phyloP scores from a whole-genome alignment of 345 rosid genomes.

The Camelina hispida region DNA sequence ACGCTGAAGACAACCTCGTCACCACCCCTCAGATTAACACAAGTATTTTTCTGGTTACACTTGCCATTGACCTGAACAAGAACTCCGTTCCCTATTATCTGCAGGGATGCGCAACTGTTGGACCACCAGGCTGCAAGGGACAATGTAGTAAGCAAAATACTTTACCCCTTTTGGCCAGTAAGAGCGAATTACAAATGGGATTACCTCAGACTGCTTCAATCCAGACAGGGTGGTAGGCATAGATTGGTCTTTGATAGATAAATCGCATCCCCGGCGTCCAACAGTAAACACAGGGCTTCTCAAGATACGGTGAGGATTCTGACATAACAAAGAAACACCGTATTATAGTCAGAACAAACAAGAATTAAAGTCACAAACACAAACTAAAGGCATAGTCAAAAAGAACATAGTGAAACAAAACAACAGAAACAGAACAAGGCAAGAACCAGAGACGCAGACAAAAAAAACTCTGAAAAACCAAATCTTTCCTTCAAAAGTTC shows the following conservation, averaged over 20 bases:
- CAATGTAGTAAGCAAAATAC: constrained; percentile 35
- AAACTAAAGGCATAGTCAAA: too few relatives aligned
- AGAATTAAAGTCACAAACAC: constrained; percentile 22
- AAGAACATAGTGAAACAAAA: background rate
- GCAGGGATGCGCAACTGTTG: constrained; percentile 63
- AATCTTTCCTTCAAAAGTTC: background rate
- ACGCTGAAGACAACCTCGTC: constrained; percentile 84
- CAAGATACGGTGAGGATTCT: constrained; percentile 81
- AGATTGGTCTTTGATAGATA: constrained; percentile 71
- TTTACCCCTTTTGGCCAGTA: constrained; percentile 14
- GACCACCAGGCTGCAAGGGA: constrained; percentile 64
- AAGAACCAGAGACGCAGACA: constrained; percentile 22
- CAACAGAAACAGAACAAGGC: too few relatives aligned
- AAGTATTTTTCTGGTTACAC: constrained; percentile 52
- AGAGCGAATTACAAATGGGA: background rate
- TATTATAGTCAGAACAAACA: constrained; percentile 30
- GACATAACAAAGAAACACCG: constrained; percentile 37
- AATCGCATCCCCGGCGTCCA: constrained; percentile 80
- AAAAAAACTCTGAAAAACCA: constrained; percentile 26
- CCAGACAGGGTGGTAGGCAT: constrained; percentile 68
- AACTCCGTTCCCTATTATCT: constrained; percentile 81
- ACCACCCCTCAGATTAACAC: constrained; percentile 71
- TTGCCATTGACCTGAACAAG: constrained; percentile 85
- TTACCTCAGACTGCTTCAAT: constrained; percentile 82
- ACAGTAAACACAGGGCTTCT: constrained; percentile 65